A percentile compares a stretch with the other conserved stretches of the same genome.
Evolutionary conservation across 2,329 filamentous ascomycete genomes (phyloP).

Genomic region (Westerdykella aurantiaca): DNA sequence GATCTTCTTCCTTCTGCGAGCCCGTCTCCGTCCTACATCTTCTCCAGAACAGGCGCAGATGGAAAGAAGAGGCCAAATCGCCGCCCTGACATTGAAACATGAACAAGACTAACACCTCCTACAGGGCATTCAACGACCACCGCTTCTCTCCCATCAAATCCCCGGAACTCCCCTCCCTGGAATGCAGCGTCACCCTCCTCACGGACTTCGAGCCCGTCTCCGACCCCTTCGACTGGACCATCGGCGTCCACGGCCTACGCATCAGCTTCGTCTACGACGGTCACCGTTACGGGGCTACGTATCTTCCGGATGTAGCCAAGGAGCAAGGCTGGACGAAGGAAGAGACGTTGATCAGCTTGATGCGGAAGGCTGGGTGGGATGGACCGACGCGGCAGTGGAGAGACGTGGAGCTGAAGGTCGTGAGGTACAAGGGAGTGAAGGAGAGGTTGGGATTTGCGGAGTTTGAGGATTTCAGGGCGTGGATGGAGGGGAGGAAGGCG

Average conservation of each 20-base stretch:
- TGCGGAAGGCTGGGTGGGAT: conserved; percentile 91
- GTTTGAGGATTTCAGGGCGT: conserved; percentile 74
- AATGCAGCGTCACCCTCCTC: conserved; percentile 64
- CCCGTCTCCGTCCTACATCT: not conserved
- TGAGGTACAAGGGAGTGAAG: conserved; percentile 83
- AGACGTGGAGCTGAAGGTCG: conserved; percentile 70
- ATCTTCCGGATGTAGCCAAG: conserved; percentile 81
- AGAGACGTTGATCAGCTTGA: conserved; percentile 80
- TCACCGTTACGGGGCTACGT: conserved; percentile 75
- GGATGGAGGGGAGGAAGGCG: conserved; percentile 48
- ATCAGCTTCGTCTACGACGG: conserved; percentile 75
- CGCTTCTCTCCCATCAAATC: conserved; percentile 54
- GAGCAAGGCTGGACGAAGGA: conserved; percentile 97
- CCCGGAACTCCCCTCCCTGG: conserved; percentile 35
- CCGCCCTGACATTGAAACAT: not conserved
- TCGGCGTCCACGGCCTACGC: conserved; percentile 80
- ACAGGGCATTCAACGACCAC: conserved; percentile 57
- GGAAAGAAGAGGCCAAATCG: no score
- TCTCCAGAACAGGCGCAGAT: not conserved
- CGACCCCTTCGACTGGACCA: conserved; percentile 73
- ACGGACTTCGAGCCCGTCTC: conserved; percentile 75
- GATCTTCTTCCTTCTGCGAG: not conserved
- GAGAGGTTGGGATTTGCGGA: conserved; percentile 63
- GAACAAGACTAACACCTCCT: not conserved
- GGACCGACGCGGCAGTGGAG: conserved; percentile 64